Conservation (phyloP, 2,329 filamentous ascomycete species). For the Paecilomyces fulvus region DNA sequence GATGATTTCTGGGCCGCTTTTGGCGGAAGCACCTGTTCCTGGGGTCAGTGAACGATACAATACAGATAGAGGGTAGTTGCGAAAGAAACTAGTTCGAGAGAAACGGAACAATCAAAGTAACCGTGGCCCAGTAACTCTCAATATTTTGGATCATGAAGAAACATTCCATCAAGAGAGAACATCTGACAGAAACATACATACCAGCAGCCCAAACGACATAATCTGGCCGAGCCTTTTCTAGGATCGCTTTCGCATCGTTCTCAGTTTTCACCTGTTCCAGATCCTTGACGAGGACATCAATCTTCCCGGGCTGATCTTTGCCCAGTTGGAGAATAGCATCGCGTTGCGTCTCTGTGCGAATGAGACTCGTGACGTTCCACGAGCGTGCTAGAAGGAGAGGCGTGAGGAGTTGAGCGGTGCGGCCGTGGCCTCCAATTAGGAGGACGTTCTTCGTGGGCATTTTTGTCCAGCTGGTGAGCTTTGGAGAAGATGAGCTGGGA, state of each 20-base stretch:
- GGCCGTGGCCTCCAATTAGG: constrained; percentile 1
- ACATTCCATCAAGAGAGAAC: not conserved
- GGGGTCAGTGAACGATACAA: not conserved
- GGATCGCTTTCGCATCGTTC: not conserved
- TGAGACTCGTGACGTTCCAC: not conserved
- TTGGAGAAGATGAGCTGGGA: too few relatives aligned
- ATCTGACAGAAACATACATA: not conserved
- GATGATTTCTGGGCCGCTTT: not conserved
- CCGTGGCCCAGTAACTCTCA: too few relatives aligned
- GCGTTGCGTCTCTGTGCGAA: not conserved
- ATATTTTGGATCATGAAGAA: not conserved
- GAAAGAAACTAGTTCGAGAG: not conserved
- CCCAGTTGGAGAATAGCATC: not conserved
- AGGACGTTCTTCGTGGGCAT: not conserved
- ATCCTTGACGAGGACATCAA: not conserved
- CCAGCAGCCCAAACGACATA: constrained; percentile 3
- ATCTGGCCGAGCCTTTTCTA: not conserved
- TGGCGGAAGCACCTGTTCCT: not conserved
- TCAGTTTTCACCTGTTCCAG: not conserved
- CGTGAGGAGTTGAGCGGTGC: constrained; percentile 2
- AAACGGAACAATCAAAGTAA: too few relatives aligned
- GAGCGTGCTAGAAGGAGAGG: not conserved
- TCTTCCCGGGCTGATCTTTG: not conserved
- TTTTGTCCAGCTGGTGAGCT: not conserved
- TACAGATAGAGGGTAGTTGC: not conserved